A percentile compares a stretch with the other conserved stretches of the same genome.
Evolutionary conservation across 2,329 filamentous ascomycete species (phyloP).

Genomic region (Fusarium sp.): DNA sequence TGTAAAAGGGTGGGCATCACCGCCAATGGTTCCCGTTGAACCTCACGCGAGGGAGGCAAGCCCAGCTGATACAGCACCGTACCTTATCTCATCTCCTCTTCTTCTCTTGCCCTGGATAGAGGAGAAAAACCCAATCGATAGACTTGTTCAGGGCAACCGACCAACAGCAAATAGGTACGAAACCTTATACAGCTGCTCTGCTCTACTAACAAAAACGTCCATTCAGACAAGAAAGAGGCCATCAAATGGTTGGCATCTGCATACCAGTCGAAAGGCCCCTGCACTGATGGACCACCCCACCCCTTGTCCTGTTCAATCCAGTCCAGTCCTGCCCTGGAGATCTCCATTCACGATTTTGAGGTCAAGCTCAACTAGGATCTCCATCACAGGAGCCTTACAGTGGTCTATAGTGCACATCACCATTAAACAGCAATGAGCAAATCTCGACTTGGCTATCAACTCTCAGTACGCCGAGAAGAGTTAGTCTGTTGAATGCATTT

Average conservation of each 20-base stretch:
- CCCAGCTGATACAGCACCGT: not conserved
- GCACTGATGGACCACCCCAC: slow-evolving; percentile 7
- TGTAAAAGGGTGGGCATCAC: slow-evolving; percentile 26
- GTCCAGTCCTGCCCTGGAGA: slow-evolving; percentile 12
- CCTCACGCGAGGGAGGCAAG: slow-evolving; percentile 21
- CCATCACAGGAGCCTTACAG: not conserved
- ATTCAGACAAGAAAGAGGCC: not conserved
- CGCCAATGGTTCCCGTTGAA: not conserved
- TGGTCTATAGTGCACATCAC: not conserved
- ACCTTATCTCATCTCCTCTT: not conserved
- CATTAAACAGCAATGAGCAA: not conserved
- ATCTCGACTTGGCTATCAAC: not conserved
- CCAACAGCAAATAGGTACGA: not conserved
- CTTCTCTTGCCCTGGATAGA: slow-evolving; percentile 3
- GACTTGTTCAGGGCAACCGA: slow-evolving; percentile 7
- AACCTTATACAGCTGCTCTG: not conserved
- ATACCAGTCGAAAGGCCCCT: slow-evolving; percentile 20
- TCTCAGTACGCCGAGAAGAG: not conserved
- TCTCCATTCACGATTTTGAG: slow-evolving; percentile 14
- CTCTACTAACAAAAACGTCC: not conserved
- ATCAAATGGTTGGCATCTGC: slow-evolving; percentile 29
- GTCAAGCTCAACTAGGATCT: slow-evolving; percentile 25
- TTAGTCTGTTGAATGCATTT: slow-evolving; percentile 5
- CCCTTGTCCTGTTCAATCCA: not conserved
- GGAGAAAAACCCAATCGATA: slow-evolving; percentile 11